Percentiles rank a stretch among this genome's conserved stretches.
These are phyloP conservation scores for Mycosphaerella arachidis DNA, from an alignment of 2,329 filamentous ascomycete genomes.

Conservation along the genomic window DNA sequence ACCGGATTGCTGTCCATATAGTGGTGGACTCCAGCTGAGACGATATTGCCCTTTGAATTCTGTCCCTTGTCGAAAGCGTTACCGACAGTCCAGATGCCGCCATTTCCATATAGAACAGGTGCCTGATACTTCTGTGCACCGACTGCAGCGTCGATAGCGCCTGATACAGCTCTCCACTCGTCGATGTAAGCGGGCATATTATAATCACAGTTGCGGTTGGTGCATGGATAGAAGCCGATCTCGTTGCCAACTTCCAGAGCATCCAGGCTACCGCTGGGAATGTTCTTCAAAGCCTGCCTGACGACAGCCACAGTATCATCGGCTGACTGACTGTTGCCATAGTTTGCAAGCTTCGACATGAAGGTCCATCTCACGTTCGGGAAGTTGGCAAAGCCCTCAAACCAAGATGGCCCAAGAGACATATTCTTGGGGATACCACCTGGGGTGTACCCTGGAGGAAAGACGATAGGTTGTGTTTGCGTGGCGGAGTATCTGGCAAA, in stretches of 20 bases:
- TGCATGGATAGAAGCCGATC: slow-evolving; percentile 8
- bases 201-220: slow-evolving; percentile 4
- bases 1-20: slow-evolving; percentile 10
- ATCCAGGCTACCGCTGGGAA: slow-evolving; percentile 10
- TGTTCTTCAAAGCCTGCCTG: slow-evolving; percentile 10
- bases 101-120: slow-evolving; percentile 7
- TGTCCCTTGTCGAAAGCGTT: slow-evolving; percentile 12
- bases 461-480: slow-evolving; percentile 3
- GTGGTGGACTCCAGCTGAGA: slow-evolving; percentile 7
- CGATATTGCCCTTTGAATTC: slow-evolving; percentile 2
- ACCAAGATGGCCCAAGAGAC: slow-evolving; percentile 13
- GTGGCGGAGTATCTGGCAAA: slow-evolving; percentile 6
- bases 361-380: slow-evolving; percentile 10
- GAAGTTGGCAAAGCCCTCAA: slow-evolving; percentile 12
- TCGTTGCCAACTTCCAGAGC: slow-evolving; percentile 17
- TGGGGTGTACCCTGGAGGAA: slow-evolving; percentile 1
- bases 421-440: slow-evolving; percentile 10
- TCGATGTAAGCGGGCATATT: slow-evolving; percentile 5
- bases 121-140: slow-evolving; percentile 8
- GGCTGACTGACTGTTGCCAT: background rate
- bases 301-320: slow-evolving; percentile 10
- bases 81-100: slow-evolving; percentile 6
- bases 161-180: slow-evolving; percentile 9
- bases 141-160: slow-evolving; percentile 3
- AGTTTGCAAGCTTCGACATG: slow-evolving; percentile 11